Conservation (phyloP, 1,284 basidiomycete species). For the Leccinum solheimii region DNA sequence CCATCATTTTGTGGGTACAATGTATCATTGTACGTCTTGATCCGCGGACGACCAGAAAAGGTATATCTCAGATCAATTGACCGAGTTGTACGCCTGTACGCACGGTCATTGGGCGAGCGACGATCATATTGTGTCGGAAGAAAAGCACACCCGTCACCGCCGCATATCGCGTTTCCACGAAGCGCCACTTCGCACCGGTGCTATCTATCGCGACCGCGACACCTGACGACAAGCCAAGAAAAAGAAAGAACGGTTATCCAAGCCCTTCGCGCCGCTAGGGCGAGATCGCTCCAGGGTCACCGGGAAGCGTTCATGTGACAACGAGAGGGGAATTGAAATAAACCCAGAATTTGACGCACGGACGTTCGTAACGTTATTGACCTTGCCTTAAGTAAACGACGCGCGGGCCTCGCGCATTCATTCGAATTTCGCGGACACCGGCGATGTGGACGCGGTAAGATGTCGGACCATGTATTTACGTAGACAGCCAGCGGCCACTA, state of each 20-base stretch:
- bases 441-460: constrained; percentile 4
- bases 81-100: constrained; percentile 1
- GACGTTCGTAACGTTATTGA: constrained; percentile 13
- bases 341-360: background rate
- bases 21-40: constrained; percentile 17
- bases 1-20: background rate
- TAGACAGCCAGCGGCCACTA: background rate
- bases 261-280: background rate
- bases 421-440: constrained; percentile 16
- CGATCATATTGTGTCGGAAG: constrained; percentile 19
- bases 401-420: constrained; percentile 28
- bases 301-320: constrained; percentile 1
- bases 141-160: background rate
- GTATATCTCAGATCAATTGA: constrained; percentile 26
- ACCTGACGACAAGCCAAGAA: constrained; percentile 1
- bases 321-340: background rate
- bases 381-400: constrained; percentile 16
- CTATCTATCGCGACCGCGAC: background rate
- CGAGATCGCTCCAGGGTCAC: constrained; percentile 14
- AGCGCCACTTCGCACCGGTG: constrained; percentile 13
- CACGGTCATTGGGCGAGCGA: constrained; percentile 24
- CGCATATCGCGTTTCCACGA: background rate
- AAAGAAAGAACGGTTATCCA: background rate
- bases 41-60: constrained; percentile 31
- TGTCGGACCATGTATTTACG: constrained; percentile 1